phyloP scores from a whole-genome alignment of 1,284 basidiomycete species.

The Pseudozyma tsukubaensis region DNA sequence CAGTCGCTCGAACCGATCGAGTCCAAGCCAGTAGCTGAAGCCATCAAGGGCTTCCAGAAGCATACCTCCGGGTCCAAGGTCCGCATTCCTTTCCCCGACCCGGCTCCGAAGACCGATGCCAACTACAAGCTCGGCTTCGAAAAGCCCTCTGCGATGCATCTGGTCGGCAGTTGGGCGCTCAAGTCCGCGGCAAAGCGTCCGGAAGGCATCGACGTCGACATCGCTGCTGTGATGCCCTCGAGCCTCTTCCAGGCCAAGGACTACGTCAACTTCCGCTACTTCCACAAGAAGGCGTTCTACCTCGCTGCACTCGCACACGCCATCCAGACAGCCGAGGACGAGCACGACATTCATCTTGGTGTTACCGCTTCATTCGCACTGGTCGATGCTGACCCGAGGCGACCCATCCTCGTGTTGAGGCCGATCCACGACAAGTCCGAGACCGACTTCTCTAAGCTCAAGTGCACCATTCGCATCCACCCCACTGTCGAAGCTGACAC shows the following conservation, averaged over 20 bases:
- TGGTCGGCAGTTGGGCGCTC: conserved; percentile 68
- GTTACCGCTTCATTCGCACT: conserved; percentile 77
- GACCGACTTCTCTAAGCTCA: conserved; percentile 77
- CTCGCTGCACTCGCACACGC: conserved; percentile 82
- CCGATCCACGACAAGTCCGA: conserved; percentile 73
- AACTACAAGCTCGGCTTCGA: conserved; percentile 80
- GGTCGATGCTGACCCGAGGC: conserved; percentile 76
- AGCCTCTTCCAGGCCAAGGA: conserved; percentile 92
- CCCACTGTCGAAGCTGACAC: conserved; percentile 75
- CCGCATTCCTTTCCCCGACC: conserved; percentile 70
- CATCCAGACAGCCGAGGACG: conserved; percentile 68
- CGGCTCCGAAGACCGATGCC: conserved; percentile 69
- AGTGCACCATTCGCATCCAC: conserved; percentile 80
- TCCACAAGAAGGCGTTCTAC: conserved; percentile 92
- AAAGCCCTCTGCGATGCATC: conserved; percentile 80
- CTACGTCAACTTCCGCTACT: conserved; percentile 87
- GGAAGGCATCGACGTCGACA: conserved; percentile 61
- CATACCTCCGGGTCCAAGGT: conserved; percentile 69
- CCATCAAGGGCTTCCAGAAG: conserved; percentile 70
- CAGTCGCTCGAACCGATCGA: conserved; percentile 42
- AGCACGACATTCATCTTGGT: conserved; percentile 70
- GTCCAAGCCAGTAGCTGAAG: conserved; percentile 39
- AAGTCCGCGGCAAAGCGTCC: conserved; percentile 57
- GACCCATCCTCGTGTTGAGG: conserved; percentile 77
- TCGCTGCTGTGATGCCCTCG: conserved; percentile 71